These are phyloP conservation scores for Phanerodontia chrysosporium DNA, from an alignment of 768 basidiomycete species.

Conservation along the genomic window DNA sequence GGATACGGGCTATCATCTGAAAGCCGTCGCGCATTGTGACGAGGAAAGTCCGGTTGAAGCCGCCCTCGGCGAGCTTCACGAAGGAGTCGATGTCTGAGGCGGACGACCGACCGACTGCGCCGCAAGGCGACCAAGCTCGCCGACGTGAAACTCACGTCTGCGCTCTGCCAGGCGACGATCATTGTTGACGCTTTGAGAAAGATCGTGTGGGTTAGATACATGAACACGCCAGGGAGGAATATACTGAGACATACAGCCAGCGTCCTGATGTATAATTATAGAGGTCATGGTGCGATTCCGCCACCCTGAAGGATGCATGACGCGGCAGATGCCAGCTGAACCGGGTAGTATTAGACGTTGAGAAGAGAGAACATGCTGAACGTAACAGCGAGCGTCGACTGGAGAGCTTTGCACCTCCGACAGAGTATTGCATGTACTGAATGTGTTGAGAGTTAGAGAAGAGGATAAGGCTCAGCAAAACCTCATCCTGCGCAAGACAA, in stretches of 20 bases:
- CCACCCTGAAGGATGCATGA: too few relatives aligned
- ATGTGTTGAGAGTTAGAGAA: too few relatives aligned
- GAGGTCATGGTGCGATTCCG: constrained; percentile 28
- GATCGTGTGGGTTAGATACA: constrained; percentile 22
- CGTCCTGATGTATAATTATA: constrained; percentile 40
- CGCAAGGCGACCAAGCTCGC: constrained; percentile 36
- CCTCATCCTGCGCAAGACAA: too few relatives aligned
- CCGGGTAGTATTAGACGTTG: too few relatives aligned
- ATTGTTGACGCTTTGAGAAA: constrained; percentile 32
- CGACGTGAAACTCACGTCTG: constrained; percentile 35
- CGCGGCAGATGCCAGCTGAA: too few relatives aligned
- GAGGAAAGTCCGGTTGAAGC: constrained; percentile 29
- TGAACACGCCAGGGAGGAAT: constrained; percentile 20
- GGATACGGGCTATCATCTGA: constrained; percentile 19
- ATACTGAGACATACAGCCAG: constrained; percentile 38
- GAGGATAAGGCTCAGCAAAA: too few relatives aligned
- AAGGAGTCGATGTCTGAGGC: constrained; percentile 32
- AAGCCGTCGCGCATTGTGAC: constrained; percentile 24
- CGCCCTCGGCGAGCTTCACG: constrained; percentile 37
- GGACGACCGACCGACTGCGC: constrained; percentile 35
- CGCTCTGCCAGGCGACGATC: constrained; percentile 43
- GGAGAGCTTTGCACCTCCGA: too few relatives aligned
- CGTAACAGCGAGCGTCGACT: too few relatives aligned
- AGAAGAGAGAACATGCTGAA: too few relatives aligned
- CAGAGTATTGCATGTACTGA: too few relatives aligned